Conservation (phyloP, 148 eudicot species). For the Suaeda aralocaspica region DNA sequence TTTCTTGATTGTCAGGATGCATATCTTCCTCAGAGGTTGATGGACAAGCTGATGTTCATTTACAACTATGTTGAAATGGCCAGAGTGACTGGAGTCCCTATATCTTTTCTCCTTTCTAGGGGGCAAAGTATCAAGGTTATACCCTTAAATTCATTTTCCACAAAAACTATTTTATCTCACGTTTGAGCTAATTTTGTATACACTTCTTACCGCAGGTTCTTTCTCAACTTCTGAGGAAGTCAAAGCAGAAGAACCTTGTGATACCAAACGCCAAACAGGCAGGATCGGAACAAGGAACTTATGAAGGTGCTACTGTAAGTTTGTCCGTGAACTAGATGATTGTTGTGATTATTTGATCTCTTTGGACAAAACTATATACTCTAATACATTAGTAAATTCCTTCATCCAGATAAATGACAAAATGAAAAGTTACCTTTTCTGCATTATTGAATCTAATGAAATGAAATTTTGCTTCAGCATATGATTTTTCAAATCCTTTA, state of each 20-base stretch:
- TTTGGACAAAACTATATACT: not conserved
- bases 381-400: not conserved
- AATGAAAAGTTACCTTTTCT: not conserved
- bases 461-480: not conserved
- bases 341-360: not conserved
- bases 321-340: conserved; percentile 7
- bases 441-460: not conserved
- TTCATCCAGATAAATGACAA: not conserved
- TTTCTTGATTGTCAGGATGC: conserved; percentile 73
- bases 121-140: conserved; percentile 98
- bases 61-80: conserved; percentile 99
- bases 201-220: conserved; percentile 58
- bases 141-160: conserved; percentile 9
- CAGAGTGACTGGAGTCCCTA: conserved; percentile 97
- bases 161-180: conserved; percentile 6
- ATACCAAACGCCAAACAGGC: conserved; percentile 85
- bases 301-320: conserved; percentile 99
- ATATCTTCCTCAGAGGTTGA: conserved; percentile 94
- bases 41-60: conserved; percentile 95
- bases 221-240: conserved; percentile 94
- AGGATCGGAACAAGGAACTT: conserved; percentile 96
- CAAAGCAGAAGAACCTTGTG: conserved; percentile 84
- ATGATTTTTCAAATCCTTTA: not conserved
- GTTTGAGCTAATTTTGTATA: conserved; percentile 18
- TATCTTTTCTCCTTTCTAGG: conserved; percentile 95